These are phyloP conservation scores for Ehretia macrophylla DNA, from an alignment of 257 asterid species.

Conservation along the genomic window DNA sequence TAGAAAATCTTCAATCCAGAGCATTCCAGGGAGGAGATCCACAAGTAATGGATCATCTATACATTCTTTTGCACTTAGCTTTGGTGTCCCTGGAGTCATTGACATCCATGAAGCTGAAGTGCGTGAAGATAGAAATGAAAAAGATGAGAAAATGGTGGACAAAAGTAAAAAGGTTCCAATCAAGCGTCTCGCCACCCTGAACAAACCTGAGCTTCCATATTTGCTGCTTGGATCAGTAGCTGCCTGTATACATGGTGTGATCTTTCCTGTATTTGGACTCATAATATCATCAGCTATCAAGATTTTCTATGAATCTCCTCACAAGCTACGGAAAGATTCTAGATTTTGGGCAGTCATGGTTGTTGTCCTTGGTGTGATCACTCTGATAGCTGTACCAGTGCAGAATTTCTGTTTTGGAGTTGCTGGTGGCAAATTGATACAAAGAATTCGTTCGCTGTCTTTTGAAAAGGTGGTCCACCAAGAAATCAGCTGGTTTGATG, in stretches of 20 bases:
- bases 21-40: conserved; percentile 40
- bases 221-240: conserved; percentile 58
- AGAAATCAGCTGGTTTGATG: conserved; percentile 88
- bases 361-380: conserved; percentile 32
- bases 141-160: conserved; percentile 13
- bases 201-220: conserved; percentile 60
- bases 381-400: conserved; percentile 39
- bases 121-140: conserved; percentile 17
- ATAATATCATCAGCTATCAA: conserved; percentile 55
- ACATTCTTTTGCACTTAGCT: conserved; percentile 38
- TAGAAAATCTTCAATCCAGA: conserved; percentile 49
- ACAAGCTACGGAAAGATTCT: conserved; percentile 38
- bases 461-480: conserved; percentile 73
- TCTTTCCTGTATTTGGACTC: conserved; percentile 72
- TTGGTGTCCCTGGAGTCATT: conserved; percentile 32
- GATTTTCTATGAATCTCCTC: conserved; percentile 60
- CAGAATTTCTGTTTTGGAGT: conserved; percentile 72
- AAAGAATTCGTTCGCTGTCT: conserved; percentile 59
- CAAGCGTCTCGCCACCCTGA: conserved; percentile 44
- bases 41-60: conserved; percentile 54
- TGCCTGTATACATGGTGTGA: conserved; percentile 49
- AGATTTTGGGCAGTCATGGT: conserved; percentile 57
- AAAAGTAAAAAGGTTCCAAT: conserved; percentile 39
- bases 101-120: conserved; percentile 27
- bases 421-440: conserved; percentile 72